Base-by-base conservation (phyloP, 2,329 filamentous ascomycete species). In the Diaporthe batatas region DNA sequence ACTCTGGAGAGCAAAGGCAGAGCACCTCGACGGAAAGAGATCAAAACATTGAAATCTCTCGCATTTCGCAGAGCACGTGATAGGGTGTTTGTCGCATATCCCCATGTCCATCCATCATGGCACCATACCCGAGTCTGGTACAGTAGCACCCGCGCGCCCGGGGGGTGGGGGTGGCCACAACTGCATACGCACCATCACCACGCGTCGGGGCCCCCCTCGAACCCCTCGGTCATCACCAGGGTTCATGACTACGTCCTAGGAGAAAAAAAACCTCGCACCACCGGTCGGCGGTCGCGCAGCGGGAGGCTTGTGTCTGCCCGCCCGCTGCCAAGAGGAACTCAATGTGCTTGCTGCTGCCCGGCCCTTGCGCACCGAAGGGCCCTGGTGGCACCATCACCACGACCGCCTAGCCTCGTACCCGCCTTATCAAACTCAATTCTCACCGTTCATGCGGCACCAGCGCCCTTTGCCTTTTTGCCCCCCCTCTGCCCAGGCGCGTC, bases 341-440 rank as follows among this genome's bases (percentile, higher is more conserved):
- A 29, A 36, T 16, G 21, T n/a, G 21, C 14, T 18, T 21, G 55
- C 11, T 23, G n/a, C 53, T 64, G n/a, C n/a, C n/a, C n/a, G n/a
- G 10, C 39, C 39, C 42, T 34, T 47, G 44, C 59, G n/a, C 59
- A 25, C 59, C 44, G 44, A 32, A n/a, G 47, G n/a, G 51, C 59
- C 59, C 39, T n/a, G n/a, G n/a, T 42, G 21, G 44, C 7, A 23
- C 59, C 62, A 47, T n/a, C n/a, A n/a, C n/a, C n/a, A n/a, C n/a
- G n/a, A n/a, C n/a, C 47, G 32, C 29, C n/a, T n/a, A n/a, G 51
- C 21, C 18, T 32, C 16, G 62, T 67, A 53, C 62, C 62, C 62
- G 62, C 62, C 47, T 67, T 67, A 67, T 67, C 62, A 67, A 67
- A 67, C 62, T 67, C 47, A 67, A 67, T 67, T 53, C 47, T 36